Evolutionary conservation across 106 monocot species (phyloP).

Genomic region (Agapanthus africanus): DNA sequence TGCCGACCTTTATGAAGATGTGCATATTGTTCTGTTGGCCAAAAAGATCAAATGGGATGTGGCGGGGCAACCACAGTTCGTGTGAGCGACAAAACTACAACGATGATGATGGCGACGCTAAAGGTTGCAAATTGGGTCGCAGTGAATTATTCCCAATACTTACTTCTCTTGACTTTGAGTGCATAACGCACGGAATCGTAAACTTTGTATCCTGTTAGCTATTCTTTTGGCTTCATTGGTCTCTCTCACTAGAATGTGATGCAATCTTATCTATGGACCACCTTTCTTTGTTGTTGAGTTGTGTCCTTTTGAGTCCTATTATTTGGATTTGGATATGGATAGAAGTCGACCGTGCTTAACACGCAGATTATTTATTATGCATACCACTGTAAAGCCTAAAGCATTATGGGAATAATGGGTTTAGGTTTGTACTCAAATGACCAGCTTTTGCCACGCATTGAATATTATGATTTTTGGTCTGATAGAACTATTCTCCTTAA

Average conservation of each 20-base stretch:
- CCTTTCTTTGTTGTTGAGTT: neutral
- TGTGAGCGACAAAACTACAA: neutral
- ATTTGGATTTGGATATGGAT: neutral
- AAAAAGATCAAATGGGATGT: slow-evolving; percentile 4
- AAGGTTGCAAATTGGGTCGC: neutral
- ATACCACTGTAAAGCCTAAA: neutral
- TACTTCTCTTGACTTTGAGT: neutral
- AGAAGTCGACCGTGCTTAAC: neutral
- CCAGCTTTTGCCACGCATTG: neutral
- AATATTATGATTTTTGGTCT: neutral
- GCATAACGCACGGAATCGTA: neutral
- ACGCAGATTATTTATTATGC: neutral
- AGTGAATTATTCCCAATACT: neutral
- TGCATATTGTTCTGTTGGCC: neutral
- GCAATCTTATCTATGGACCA: slow-evolving; percentile 1
- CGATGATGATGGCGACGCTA: neutral
- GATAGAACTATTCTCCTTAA: neutral
- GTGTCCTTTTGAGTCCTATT: neutral
- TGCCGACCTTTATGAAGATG: neutral
- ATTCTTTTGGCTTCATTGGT: neutral
- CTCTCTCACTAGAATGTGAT: neutral
- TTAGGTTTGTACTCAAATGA: neutral
- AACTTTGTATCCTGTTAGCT: neutral
- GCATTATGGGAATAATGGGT: neutral
- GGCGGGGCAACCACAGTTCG: neutral